Conservation (phyloP, 176 grass and related monocot species). For the Echinochloa phyllopogon region DNA sequence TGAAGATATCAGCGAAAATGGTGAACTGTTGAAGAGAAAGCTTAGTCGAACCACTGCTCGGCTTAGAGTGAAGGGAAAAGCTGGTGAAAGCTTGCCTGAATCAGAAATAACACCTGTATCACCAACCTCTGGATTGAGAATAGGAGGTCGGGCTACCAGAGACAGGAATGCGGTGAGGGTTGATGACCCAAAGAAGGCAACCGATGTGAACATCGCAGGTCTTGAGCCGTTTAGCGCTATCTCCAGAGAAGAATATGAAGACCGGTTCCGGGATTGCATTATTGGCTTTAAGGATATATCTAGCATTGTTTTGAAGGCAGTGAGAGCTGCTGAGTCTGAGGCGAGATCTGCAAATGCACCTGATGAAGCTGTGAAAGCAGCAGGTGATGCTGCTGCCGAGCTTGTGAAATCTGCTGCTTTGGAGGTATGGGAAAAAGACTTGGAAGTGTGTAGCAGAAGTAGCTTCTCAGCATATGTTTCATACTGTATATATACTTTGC, state of each 20-base stretch:
- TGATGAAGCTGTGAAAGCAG: constrained; percentile 88
- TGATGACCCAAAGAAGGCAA: constrained; percentile 59
- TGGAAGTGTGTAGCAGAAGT: constrained; percentile 8
- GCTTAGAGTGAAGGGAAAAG: constrained; percentile 63
- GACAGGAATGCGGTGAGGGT: constrained; percentile 48
- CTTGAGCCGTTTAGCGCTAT: constrained; percentile 32
- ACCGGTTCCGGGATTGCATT: constrained; percentile 83
- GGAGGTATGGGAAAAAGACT: constrained; percentile 60
- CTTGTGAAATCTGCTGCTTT: constrained; percentile 88
- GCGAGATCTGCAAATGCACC: constrained; percentile 81
- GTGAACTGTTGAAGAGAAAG: constrained; percentile 57
- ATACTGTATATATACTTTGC: background rate
- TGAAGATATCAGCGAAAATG: constrained; percentile 52
- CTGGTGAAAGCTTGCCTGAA: constrained; percentile 64
- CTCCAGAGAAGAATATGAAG: constrained; percentile 71
- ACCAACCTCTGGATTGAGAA: constrained; percentile 57
- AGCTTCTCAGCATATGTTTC: constrained; percentile 8
- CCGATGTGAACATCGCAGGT: constrained; percentile 43
- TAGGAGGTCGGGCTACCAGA: constrained; percentile 46
- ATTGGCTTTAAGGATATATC: constrained; percentile 97
- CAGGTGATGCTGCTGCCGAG: constrained; percentile 96
- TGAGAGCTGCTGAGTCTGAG: constrained; percentile 86
- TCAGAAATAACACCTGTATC: constrained; percentile 58
- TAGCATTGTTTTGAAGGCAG: constrained; percentile 86
- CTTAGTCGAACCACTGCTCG: constrained; percentile 47